Evolutionary conservation across 2,329 filamentous ascomycete genomes (phyloP), one percentile per base, ranked within the genome.

Genomic region (Chrysoporthe deuterocubensis): DNA sequence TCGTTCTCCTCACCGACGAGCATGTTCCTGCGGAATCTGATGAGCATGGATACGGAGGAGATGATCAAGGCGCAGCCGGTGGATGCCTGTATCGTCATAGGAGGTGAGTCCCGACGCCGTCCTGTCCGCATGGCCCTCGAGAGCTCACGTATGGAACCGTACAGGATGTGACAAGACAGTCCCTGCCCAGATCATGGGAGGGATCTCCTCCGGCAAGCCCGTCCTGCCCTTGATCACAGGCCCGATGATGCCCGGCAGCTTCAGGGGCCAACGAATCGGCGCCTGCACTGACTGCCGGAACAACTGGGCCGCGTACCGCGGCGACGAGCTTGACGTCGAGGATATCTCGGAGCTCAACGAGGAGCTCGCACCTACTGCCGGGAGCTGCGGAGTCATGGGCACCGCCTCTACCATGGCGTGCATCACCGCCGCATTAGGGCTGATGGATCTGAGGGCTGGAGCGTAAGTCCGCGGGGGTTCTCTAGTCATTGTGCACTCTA

Each of bases 331-430:
- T 8, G 90, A 92, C 70, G 86, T 93, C 1, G 90, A 93, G 74
- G 90, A 92, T 68, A 92, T 93, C 34, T 82, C 85, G 1, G 86
- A 82, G 2, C 83, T 93, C 40, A 93, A 92, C 70, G 89, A 92
- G 58, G 90, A 93, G 72, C 80, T 93, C 8, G 90, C 90, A 0
- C 90, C 91, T 0, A 92, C 90, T 13, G 87, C 89, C 1, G 93
- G 93, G 42, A 94, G 92, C 0, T 97, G 93, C 71, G 93, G 93
- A 59, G 93, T 94, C 21, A 97, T 97, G 93, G 96, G 93, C 71
- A 97, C 93, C 0, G 93, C 93, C 7, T 95, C 93, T 75, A 96
- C 93, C 1, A 95, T 97, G 92, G 92, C 92, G 1, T 94, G 92
- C 6, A 87, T 93, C 18, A 91, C 94, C 32, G 92, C 93, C 70